Base-by-base conservation (phyloP, 768 basidiomycete genomes). In the Chalciporus sphaerocephalus region DNA sequence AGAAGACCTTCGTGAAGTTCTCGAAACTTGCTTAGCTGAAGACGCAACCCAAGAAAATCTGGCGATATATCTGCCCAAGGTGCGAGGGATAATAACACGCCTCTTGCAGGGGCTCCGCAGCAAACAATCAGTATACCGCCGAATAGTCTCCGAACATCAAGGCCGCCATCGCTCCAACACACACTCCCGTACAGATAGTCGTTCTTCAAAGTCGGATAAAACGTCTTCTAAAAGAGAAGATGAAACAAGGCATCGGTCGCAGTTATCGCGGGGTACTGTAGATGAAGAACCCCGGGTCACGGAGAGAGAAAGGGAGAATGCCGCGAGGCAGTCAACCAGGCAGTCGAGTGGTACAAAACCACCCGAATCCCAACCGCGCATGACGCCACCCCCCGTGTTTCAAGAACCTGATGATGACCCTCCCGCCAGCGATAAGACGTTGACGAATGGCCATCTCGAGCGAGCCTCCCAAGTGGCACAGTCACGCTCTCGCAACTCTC, bases 1-100 rank as follows among this genome's bases (percentile, higher is more conserved):
- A 6, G 80, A 91, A 51, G 90, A 95, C 62, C 76, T 99, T 24
- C 84, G 96, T 27, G 74, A 71, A 40, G 85, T 95, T 23, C 83
- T 99, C 43, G 96, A 99, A 67, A 79, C 83, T 55, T 92, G 91
- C 59, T 76, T 98, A 21, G 83, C 92, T 5, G 94, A 97, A 67
- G 91, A 95, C 43, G 92, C 95, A 25, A 84, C 78, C 1, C 73
- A 78, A 4, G 83, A 89, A 42, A 93, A 87, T 51, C 83, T 99
- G 40, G 88, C 93, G 37, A 70, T 84, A 2, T 96, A 91, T 69
- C 81, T 97, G 4, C 95, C 95, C 20, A 81, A 78, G 53, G 94
- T 99, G 38, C 85, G 95, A 42, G 76, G 78, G 57, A 95, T 96
- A 60, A 97, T 98, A 60, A 94, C 92, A 27, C 83, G 79, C 59